Percentiles rank a stretch among this genome's conserved stretches.
Evolutionary conservation across 148 eudicot genomes (phyloP).

Genomic region (Vaccinium corymbosum): DNA sequence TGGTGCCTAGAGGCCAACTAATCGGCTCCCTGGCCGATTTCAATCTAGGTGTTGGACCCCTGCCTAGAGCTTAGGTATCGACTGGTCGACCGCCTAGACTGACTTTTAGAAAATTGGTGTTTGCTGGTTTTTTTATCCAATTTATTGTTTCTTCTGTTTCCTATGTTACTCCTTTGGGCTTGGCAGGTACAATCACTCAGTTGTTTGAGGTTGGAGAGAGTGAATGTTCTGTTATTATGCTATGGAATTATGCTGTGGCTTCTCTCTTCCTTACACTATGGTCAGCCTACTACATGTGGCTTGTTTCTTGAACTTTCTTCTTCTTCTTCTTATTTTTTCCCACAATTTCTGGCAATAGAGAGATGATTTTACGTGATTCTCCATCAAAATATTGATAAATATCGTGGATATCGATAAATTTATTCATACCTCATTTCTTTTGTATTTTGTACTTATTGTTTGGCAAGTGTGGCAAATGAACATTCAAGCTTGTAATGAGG

Average conservation of each 20-base stretch:
- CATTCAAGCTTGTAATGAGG: neutral
- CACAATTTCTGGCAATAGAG: neutral
- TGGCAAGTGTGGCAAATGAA: neutral
- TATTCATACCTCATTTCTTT: neutral
- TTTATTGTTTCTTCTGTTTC: no score
- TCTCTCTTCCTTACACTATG: conserved; percentile 25
- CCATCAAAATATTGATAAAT: no score
- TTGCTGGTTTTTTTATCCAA: no score
- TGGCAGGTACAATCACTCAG: no score
- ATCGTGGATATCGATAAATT: neutral
- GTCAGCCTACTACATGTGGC: conserved; percentile 30
- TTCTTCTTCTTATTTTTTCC: neutral
- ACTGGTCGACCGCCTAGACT: no score
- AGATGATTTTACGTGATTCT: neutral
- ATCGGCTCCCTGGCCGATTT: no score
- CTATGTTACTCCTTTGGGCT: no score
- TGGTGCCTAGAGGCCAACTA: no score
- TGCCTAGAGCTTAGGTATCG: no score
- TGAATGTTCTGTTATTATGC: conserved; percentile 33
- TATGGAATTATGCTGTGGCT: conserved; percentile 29
- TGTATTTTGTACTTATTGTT: neutral
- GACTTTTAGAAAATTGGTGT: no score
- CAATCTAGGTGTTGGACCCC: no score
- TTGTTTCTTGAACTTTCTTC: conserved; percentile 17
- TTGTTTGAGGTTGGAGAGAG: conserved; percentile 27